Evolutionary conservation across 2,329 filamentous ascomycete species (phyloP).

Genomic region (Fusarium armeniacum): DNA sequence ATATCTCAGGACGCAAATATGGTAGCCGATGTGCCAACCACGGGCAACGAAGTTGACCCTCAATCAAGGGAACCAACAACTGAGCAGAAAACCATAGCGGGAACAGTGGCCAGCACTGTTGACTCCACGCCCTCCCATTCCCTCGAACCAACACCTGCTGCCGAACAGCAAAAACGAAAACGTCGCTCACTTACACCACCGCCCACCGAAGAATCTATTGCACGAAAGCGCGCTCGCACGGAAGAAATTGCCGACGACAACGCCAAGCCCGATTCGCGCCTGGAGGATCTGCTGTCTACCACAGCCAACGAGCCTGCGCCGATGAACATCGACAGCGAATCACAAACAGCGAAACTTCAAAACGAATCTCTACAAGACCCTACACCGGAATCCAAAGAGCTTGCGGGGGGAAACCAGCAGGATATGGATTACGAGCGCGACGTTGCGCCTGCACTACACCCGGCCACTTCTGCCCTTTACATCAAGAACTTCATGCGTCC

Average conservation of each 20-base stretch:
- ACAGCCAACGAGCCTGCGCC: slow-evolving; percentile 22
- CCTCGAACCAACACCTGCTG: slow-evolving; percentile 27
- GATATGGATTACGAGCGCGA: slow-evolving; percentile 55
- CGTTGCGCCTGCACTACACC: slow-evolving; percentile 73
- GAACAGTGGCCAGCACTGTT: slow-evolving; percentile 24
- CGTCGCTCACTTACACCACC: slow-evolving; percentile 74
- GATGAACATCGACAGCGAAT: slow-evolving; percentile 34
- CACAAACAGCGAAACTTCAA: slow-evolving; percentile 15
- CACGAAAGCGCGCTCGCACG: slow-evolving; percentile 68
- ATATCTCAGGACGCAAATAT: slow-evolving; percentile 5
- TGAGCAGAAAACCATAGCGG: slow-evolving; percentile 27
- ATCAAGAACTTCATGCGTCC: slow-evolving; percentile 93
- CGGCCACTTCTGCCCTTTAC: slow-evolving; percentile 83
- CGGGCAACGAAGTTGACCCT: slow-evolving; percentile 22
- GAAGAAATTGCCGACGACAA: slow-evolving; percentile 47
- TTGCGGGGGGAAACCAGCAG: slow-evolving; percentile 29
- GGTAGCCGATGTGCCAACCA: slow-evolving; percentile 14
- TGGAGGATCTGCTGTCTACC: slow-evolving; percentile 28
- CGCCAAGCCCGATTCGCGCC: slow-evolving; percentile 19
- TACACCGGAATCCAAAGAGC: slow-evolving; percentile 11
- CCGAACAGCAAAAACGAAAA: slow-evolving; percentile 71
- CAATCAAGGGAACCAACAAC: slow-evolving; percentile 22
- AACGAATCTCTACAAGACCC: slow-evolving; percentile 5
- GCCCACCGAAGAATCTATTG: slow-evolving; percentile 66
- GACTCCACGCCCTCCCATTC: slow-evolving; percentile 28